Base-by-base conservation (phyloP, 2,329 filamentous ascomycete species). In the Volutella citrinella region DNA sequence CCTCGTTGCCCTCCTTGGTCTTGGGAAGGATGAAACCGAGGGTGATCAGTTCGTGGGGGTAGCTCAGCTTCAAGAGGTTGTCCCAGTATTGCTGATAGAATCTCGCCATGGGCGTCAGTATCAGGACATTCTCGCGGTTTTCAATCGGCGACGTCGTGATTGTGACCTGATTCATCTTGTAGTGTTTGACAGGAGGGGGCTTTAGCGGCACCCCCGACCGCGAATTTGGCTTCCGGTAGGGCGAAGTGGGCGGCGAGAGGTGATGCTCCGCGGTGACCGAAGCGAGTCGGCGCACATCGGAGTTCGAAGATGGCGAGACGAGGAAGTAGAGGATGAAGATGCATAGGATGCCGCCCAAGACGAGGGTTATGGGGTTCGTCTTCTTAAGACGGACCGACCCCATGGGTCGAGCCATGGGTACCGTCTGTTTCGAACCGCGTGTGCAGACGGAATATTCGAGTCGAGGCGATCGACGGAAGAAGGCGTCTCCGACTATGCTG, bases 41-140 rank as follows among this genome's bases (percentile, higher is more conserved):
- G 1, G 88, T 94, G 56, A 98, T 94, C 45, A 97, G 78, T 40
- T 95, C 86, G 66, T 96, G 93, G 4, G 93, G 93, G 60, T 97
- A 98, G 54, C 67, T 76, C 36, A 98, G 75, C 57, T 79, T 79
- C 48, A 90, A 61, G 18, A 98, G 72, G 54, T 97, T 98, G 61
- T 94, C 84, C 91, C 93, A 98, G 70, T 97, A 98, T 49, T 77
- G 82, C 52, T 86, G 82, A 64, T 96, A 97, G 72, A 97, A 98
- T 43, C 87, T 80, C 19, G 88, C 85, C 66, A 98, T 82, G 9
- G 93, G 93, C 2, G 93, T 96, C 41, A 98, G 76, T 56, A 98
- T 86, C 35, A 98, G 80, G 40, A 98, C 75, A 32, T 83, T 84
- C 68, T 98, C 93, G 47, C 79, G 71, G 58, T 95, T 93, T 43